Evolutionary conservation across 2,329 filamentous ascomycete genomes (phyloP), one percentile per base, ranked within the genome.

Genomic region (Penicillium freii): DNA sequence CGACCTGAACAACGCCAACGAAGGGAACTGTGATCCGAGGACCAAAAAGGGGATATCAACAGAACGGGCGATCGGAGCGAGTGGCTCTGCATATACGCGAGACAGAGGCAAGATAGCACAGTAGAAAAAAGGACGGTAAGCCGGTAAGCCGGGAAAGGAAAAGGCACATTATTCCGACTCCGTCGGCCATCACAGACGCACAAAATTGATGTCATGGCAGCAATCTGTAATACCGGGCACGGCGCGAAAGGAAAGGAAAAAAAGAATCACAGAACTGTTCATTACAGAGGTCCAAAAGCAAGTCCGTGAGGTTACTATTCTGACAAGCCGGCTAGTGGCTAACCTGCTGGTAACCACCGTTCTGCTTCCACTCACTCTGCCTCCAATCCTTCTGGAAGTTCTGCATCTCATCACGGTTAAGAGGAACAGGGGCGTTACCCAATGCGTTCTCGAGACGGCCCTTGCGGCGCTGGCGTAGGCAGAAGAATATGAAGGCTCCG

Each of bases 361-460:
- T 51, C 31, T 25, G 27, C 39, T 58, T 66, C 67, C 68, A 76
- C 58, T 73, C 73, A 43, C 66, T 71, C 55, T 71, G 66, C 49
- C 69, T 75, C 75, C 75, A 77, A 42, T 72, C 68, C 21, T 66
- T 60, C 61, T 77, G 74, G 65, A 68, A 71, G 57, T 72, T 71
- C 64, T 72, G 67, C 66, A 72, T 73, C 51, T 75, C 73, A n/a
- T 62, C 72, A 43, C 73, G 73, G 52, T 76, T 72, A n/a, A 61
- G 61, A 60, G 64, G 61, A 71, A 77, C 82, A 49, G 77, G 77
- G 65, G 75, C 73, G 59, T 82, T 79, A 40, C 78, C 79, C 23
- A 77, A 54, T 21, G 75, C 76, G 45, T 76, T 73, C 66, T 83
- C 81, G 44, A 76, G 75, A 57, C 78, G 77, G 34, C 82, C 82